A percentile compares a stretch with the other conserved stretches of the same genome.
phyloP scores from a whole-genome alignment of 176 grass and related monocot species.

The Oryza rufipogon region DNA sequence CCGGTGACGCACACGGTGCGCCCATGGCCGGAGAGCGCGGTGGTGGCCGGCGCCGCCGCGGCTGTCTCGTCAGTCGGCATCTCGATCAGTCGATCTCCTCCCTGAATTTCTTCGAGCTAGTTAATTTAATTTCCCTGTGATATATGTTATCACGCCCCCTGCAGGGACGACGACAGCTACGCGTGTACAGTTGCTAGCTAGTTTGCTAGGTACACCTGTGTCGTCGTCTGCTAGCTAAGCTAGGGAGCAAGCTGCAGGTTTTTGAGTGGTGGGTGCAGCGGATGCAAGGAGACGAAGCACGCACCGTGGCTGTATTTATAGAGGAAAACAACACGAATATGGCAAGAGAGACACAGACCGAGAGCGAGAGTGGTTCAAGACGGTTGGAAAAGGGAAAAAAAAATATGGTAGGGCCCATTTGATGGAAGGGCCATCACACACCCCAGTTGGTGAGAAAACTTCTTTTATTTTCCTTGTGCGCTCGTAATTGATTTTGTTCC shows the following conservation, averaged over 20 bases:
- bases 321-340: neutral
- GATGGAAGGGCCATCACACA: neutral
- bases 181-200: neutral
- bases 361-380: constrained; percentile 27
- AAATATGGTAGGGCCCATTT: neutral
- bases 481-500: too few species aligned
- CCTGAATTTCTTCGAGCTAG: too few species aligned
- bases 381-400: constrained; percentile 15
- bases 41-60: neutral
- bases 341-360: neutral
- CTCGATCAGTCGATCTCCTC: neutral
- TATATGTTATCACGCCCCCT: too few species aligned
- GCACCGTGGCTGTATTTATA: constrained; percentile 23
- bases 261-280: neutral
- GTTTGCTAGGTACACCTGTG: neutral
- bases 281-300: neutral
- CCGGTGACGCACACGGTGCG: constrained; percentile 82
- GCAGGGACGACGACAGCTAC: too few species aligned
- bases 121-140: too few species aligned
- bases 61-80: constrained; percentile 31
- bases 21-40: constrained; percentile 41
- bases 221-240: neutral
- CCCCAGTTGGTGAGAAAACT: constrained; percentile 41
- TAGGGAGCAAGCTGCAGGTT: neutral
- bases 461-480: neutral